Base-by-base conservation (phyloP, 306 rosid species). In the Glycine latifolia region DNA sequence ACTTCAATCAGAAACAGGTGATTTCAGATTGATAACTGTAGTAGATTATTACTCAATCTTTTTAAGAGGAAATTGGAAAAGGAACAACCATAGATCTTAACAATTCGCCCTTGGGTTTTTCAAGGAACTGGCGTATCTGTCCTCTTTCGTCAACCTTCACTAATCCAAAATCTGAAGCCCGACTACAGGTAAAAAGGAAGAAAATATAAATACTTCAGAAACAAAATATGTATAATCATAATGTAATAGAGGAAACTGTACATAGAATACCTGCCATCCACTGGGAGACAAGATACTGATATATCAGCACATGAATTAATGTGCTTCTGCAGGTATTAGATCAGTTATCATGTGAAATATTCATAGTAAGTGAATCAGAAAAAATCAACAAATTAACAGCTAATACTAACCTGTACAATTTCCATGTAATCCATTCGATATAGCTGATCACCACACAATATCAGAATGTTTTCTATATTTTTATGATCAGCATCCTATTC, bases 381-480 rank as follows among this genome's bases (percentile, higher is more conserved):
- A 84, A 81, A 78, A 9, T 5, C 0, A 41, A 56, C 61, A 50
- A 60, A 26, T 31, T 78, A 77, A 54, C 15, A 52, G 48, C 46
- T 16, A 39, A 62, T 58, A 60, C 76, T 48, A 49, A 85, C 89
- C 91, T 80, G 79, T 52, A 88, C 81, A 67, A 88, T 74, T 69
- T 88, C 87, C 89, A 77, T 88, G 79, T 88, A 88, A 69, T 88
- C 91, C 91, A 88, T 85, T 80, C 89, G 76, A 85, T 88, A 88
- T 12, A 88, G 87, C 71, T 88, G 91, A 77, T 85, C 91, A 12
- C 91, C 91, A 54, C 91, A 88, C 84, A 88, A 68, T 82, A 88
- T 85, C 79, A 88, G 71, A 79, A 88, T 41, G 82, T 88, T 85
- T 83, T 85, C 85, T 73, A 88, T 80, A 84, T 77, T 88, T 83